These are phyloP conservation scores for Suillus occidentalis DNA, from an alignment of 768 basidiomycete species.

Conservation along the genomic window DNA sequence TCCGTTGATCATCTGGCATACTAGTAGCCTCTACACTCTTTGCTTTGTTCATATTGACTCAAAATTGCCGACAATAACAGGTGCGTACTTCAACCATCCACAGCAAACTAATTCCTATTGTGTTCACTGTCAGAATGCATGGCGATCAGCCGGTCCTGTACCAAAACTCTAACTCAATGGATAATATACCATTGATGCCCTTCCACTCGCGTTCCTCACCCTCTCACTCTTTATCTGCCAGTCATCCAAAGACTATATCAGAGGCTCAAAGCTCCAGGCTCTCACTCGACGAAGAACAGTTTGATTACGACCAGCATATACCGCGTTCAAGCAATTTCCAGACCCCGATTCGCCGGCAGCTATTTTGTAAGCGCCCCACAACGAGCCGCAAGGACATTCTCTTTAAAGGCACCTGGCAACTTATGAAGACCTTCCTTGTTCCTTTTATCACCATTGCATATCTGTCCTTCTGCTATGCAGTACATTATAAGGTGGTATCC, in stretches of 20 bases:
- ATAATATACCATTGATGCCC: background rate
- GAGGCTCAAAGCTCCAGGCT: background rate
- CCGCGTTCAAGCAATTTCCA: background rate
- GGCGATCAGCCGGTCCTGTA: background rate
- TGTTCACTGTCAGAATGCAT: too few relatives aligned
- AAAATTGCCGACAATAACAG: background rate
- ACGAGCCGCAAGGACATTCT: background rate
- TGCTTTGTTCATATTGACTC: background rate
- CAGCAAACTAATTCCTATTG: too few relatives aligned
- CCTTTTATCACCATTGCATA: slow-evolving; percentile 14
- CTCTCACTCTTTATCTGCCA: background rate
- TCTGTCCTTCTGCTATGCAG: slow-evolving; percentile 16
- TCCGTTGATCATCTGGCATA: background rate
- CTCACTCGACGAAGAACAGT: background rate
- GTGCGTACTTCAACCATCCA: background rate
- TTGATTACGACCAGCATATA: background rate
- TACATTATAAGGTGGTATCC: slow-evolving; percentile 24
- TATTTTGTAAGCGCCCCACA: background rate
- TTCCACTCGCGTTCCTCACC: background rate
- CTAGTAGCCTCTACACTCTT: background rate
- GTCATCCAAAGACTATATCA: background rate
- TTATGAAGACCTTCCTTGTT: slow-evolving; percentile 7
- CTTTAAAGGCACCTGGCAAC: background rate
- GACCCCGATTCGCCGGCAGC: background rate
- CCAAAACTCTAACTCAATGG: background rate